These are phyloP conservation scores for Monosporascus sp. DNA, from an alignment of 2,329 filamentous ascomycete genomes.

Conservation along the genomic window DNA sequence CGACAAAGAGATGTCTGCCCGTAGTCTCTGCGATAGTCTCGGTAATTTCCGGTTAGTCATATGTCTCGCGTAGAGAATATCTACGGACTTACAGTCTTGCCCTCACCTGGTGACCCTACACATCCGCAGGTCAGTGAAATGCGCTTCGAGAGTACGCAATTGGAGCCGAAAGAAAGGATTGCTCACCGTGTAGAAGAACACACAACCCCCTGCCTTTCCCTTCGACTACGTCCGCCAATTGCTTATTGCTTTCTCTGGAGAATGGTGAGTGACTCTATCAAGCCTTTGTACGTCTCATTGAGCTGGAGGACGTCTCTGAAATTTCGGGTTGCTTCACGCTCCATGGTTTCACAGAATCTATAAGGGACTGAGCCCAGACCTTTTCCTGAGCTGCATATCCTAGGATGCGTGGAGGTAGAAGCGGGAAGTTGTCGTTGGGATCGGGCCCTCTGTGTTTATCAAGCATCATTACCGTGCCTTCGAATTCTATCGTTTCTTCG, in stretches of 20 bases:
- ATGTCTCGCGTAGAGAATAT: background rate
- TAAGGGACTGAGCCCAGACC: constrained; percentile 6
- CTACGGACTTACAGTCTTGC: constrained; percentile 3
- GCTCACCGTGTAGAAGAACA: constrained; percentile 4
- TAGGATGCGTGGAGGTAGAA: constrained; percentile 5
- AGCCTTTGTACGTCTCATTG: constrained; percentile 2
- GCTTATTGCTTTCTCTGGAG: constrained; percentile 2
- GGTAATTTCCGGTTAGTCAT: background rate
- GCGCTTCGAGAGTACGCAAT: background rate
- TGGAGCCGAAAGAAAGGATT: background rate
- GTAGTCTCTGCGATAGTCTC: constrained; percentile 9
- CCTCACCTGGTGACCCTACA: constrained; percentile 6
- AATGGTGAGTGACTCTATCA: constrained; percentile 6
- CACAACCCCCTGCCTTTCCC: constrained; percentile 8
- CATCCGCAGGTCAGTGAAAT: background rate
- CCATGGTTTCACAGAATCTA: background rate
- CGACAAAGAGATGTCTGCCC: constrained; percentile 4
- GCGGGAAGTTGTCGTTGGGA: background rate
- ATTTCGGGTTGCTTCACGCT: background rate
- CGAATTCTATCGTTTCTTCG: background rate
- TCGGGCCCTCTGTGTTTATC: background rate
- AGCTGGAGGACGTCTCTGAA: constrained; percentile 3
- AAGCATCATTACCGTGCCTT: background rate
- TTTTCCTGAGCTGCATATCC: constrained; percentile 6
- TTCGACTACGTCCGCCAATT: constrained; percentile 7